A percentile compares a stretch with the other conserved stretches of the same genome.
Evolutionary conservation across 1,284 basidiomycete genomes (phyloP).

Genomic region (Kalmanozyma brasiliensis): DNA sequence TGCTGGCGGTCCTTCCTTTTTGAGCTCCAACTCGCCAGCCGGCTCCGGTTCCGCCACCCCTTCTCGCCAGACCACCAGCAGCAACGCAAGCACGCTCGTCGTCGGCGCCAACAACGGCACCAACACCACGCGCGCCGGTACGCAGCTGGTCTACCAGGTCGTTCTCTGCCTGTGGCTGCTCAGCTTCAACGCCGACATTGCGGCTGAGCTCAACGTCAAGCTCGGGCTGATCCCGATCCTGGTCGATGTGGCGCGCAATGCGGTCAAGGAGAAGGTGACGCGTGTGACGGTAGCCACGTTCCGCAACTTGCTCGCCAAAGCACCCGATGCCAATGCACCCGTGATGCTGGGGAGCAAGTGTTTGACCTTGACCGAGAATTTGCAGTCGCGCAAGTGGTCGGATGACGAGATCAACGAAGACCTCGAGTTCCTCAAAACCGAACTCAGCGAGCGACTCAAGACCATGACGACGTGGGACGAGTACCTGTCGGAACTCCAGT

Average conservation of each 20-base stretch:
- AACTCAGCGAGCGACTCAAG: constrained; percentile 83
- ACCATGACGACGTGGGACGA: constrained; percentile 95
- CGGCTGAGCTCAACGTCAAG: constrained; percentile 87
- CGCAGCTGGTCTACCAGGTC: constrained; percentile 96
- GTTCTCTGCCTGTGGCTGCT: constrained; percentile 93
- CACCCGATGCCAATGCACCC: constrained; percentile 83
- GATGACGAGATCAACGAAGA: constrained; percentile 91
- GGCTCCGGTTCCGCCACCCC: constrained; percentile 48
- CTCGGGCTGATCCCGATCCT: constrained; percentile 90
- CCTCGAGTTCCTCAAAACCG: constrained; percentile 82
- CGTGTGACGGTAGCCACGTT: constrained; percentile 94
- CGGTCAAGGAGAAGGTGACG: constrained; percentile 97
- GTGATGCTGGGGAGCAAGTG: constrained; percentile 90
- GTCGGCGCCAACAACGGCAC: constrained; percentile 34
- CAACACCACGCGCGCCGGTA: constrained; percentile 31
- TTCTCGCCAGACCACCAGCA: constrained; percentile 20
- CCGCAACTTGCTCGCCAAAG: constrained; percentile 81
- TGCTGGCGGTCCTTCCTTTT: constrained; percentile 20
- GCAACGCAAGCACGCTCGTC: constrained; percentile 32
- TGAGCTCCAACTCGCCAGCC: constrained; percentile 35
- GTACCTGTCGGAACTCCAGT: constrained; percentile 88
- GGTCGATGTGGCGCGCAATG: constrained; percentile 84
- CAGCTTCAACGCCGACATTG: constrained; percentile 86
- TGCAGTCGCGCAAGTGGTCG: constrained; percentile 86
- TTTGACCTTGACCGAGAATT: constrained; percentile 85